These are phyloP conservation scores for Coniochaeta hoffmannii DNA, from an alignment of 2,329 filamentous ascomycete species.

Conservation along the genomic window DNA sequence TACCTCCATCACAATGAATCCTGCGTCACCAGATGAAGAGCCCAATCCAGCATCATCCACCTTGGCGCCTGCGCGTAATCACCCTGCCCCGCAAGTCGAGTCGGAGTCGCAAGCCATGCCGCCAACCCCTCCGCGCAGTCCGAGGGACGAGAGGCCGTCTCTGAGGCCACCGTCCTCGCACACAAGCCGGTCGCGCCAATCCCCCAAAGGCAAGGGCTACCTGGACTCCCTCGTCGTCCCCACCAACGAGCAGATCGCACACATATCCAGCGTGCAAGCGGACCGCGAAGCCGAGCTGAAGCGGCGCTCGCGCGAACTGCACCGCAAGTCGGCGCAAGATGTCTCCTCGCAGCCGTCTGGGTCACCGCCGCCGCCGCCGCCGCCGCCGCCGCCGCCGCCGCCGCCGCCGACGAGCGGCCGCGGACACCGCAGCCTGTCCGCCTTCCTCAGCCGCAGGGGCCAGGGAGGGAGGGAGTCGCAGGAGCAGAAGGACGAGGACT, in stretches of 20 bases:
- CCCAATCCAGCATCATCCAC: neutral
- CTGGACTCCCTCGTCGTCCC: conserved; percentile 6
- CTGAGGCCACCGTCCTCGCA: neutral
- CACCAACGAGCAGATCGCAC: conserved; percentile 13
- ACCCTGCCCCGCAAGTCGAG: neutral
- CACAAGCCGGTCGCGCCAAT: neutral
- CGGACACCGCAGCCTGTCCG: neutral
- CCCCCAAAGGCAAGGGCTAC: neutral
- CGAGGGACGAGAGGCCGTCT: neutral
- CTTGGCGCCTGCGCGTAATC: neutral
- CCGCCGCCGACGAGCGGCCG: neutral
- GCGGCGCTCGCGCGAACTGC: conserved; percentile 10
- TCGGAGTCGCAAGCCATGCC: neutral
- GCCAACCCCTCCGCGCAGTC: neutral
- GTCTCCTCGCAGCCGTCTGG: neutral
- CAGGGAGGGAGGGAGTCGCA: neutral
- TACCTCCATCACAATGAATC: neutral
- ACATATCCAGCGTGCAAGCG: conserved; percentile 14
- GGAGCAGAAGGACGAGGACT: conserved; percentile 11
- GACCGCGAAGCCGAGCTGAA: conserved; percentile 16
- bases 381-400: neutral
- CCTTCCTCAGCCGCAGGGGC: neutral
- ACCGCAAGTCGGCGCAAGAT: conserved; percentile 8
- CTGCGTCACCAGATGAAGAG: neutral
- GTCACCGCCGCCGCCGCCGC: neutral